Conservation (phyloP, 2,329 filamentous ascomycete species). For the Ascosphaera pollenicola region DNA sequence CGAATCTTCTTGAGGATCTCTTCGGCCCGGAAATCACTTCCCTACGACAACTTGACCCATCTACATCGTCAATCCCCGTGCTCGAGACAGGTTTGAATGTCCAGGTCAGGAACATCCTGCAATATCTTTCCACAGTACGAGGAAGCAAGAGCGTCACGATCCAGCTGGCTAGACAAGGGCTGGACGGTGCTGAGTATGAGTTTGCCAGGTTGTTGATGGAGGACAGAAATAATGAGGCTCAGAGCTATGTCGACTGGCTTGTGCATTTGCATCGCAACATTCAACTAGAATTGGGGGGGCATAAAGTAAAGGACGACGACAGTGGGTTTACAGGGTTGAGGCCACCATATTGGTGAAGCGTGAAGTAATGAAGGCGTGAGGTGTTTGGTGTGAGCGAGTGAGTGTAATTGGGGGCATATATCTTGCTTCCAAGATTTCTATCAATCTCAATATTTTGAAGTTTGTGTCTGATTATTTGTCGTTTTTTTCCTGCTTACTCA, state of each 20-base stretch:
- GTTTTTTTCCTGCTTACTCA: no score
- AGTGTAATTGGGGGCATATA: no score
- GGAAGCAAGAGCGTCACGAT: conserved; percentile 76
- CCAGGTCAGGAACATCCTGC: conserved; percentile 80
- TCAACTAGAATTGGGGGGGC: conserved; percentile 50
- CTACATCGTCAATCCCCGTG: conserved; percentile 56
- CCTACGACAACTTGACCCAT: conserved; percentile 60
- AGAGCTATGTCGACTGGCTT: conserved; percentile 96
- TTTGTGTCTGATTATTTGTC: no score
- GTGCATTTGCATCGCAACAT: conserved; percentile 88
- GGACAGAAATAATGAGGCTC: conserved; percentile 91
- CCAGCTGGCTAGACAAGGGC: conserved; percentile 73
- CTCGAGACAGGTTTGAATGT: conserved; percentile 84
- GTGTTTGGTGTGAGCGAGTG: no score
- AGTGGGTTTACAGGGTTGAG: conserved; percentile 23
- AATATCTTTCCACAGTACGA: conserved; percentile 59
- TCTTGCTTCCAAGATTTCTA: no score
- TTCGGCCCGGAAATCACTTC: conserved; percentile 56
- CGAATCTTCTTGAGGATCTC: conserved; percentile 72
- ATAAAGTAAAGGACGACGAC: conserved; percentile 26
- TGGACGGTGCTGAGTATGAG: conserved; percentile 91
- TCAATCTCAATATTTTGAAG: no score
- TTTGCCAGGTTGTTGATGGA: conserved; percentile 82
- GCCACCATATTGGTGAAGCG: conserved; percentile 22
- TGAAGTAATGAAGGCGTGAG: no score